phyloP scores from a whole-genome alignment of 2,329 filamentous ascomycete species.

The Aspergillus sp. region DNA sequence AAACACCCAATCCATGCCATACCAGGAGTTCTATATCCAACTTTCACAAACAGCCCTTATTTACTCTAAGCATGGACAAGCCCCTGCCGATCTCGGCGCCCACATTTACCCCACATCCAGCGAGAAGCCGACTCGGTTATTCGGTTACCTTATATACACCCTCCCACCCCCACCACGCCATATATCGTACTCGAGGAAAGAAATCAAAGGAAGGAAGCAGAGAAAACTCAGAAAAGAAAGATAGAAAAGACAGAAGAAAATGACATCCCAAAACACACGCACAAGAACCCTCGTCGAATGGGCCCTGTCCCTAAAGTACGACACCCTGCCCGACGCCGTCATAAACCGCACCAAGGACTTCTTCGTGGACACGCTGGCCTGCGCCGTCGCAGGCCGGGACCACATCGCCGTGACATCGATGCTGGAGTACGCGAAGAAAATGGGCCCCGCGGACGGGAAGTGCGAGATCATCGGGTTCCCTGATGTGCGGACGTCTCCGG shows the following conservation, averaged over 20 bases:
- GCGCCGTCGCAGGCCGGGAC: constrained; percentile 30
- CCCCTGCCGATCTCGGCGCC: background rate
- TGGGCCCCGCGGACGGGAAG: constrained; percentile 28
- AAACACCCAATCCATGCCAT: no score
- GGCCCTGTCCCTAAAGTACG: background rate
- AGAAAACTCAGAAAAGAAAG: no score
- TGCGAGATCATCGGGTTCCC: constrained; percentile 27
- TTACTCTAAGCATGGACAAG: no score
- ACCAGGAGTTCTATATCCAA: no score
- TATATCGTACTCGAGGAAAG: background rate
- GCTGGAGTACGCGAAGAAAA: constrained; percentile 6
- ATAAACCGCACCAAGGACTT: constrained; percentile 33
- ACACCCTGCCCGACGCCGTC: constrained; percentile 5
- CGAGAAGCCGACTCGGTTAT: background rate
- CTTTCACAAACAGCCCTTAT: no score
- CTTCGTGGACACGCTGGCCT: constrained; percentile 32
- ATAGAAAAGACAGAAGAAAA: background rate
- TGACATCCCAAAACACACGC: background rate
- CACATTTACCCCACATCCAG: background rate
- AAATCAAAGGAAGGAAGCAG: no score
- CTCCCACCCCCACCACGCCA: background rate
- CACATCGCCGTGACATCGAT: constrained; percentile 24
- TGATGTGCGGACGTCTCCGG: constrained; percentile 22
- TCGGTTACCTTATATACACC: background rate
- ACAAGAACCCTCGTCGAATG: background rate